Conservation (phyloP, 495 filamentous ascomycete species). For the Daldinia decipiens region DNA sequence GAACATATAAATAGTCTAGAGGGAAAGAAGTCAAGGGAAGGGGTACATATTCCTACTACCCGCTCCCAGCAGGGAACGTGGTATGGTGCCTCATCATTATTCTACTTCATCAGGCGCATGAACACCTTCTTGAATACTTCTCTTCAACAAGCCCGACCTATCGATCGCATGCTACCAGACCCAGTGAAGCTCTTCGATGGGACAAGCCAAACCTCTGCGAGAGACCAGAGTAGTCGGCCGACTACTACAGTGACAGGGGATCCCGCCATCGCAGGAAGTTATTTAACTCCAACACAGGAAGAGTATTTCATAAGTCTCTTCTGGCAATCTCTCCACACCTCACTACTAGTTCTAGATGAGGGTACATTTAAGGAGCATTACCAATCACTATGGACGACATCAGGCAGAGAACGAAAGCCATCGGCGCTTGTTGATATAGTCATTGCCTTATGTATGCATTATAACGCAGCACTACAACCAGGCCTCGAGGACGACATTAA, state of each 20-base stretch:
- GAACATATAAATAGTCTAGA: constrained; percentile 11
- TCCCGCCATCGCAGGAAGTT: constrained; percentile 4
- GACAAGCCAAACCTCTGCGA: constrained; percentile 10
- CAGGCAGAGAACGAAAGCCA: constrained; percentile 49
- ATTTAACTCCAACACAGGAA: constrained; percentile 51
- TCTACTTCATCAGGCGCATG: constrained; percentile 55
- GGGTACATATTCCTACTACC: constrained; percentile 47
- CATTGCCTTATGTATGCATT: constrained; percentile 64
- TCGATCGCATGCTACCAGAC: constrained; percentile 37
- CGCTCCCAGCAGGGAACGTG: constrained; percentile 48
- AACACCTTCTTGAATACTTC: constrained; percentile 47
- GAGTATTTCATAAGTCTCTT: constrained; percentile 58
- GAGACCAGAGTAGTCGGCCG: constrained; percentile 5
- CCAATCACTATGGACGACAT: constrained; percentile 55
- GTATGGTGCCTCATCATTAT: constrained; percentile 55
- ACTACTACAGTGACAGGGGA: not conserved
- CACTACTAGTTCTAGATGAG: constrained; percentile 55
- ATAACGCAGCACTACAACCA: constrained; percentile 30
- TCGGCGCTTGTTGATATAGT: constrained; percentile 64
- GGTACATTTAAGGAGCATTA: constrained; percentile 59
- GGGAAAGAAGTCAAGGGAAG: constrained; percentile 38
- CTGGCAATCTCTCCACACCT: constrained; percentile 57
- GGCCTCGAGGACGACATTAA: constrained; percentile 30
- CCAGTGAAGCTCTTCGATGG: constrained; percentile 29
- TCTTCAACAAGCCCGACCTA: constrained; percentile 46